Evolutionary conservation across 2,329 filamentous ascomycete genomes (phyloP), one percentile per base, ranked within the genome.

Genomic region (Beauveria medogensis): DNA sequence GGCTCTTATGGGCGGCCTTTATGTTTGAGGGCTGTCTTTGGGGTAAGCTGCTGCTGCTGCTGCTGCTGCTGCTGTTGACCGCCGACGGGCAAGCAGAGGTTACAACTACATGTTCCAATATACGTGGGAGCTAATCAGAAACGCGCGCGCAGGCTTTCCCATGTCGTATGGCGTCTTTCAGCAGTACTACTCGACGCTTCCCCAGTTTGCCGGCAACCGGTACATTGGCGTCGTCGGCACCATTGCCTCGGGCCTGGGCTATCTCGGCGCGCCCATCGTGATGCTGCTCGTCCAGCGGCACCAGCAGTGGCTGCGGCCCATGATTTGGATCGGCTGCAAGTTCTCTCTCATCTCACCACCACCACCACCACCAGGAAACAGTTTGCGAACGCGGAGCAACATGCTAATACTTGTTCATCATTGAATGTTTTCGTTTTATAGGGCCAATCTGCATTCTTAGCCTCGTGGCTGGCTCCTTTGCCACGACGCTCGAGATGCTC

Each of bases 391-490:
- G 30, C 12, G 22, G 30, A 34, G 30, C 30, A 12, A 10, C 28
- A 2, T 8, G 12, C 30, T 34, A 34, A 34, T 4, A 30, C 18
- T 48, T 22, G 22, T 54, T 14, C 47, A 40, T 14, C 5, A 14
- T 34, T n/a, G 12, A 34, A 5, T 12, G 14, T 14, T 16, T 8
- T 12, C 0, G n/a, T n/a, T n/a, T 26, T 6, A 46, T 10, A 52
- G 47, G 56, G 56, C 67, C 72, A 1, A 58, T 78, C 0, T 77
- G 75, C 64, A 71, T 78, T 28, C 20, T 68, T 0, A 74, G 72
- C 0, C 66, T 78, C 3, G 57, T 73, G 3, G 54, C 65, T 0
- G 73, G 68, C 12, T 74, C 70, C 1, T 77, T 77, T 63, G 67
- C 71, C 3, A 63, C 65, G 0, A 69, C 67, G 0, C 60, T 77